Base-by-base conservation (phyloP, 169 alveolate genomes). In the Babesia divergens region DNA sequence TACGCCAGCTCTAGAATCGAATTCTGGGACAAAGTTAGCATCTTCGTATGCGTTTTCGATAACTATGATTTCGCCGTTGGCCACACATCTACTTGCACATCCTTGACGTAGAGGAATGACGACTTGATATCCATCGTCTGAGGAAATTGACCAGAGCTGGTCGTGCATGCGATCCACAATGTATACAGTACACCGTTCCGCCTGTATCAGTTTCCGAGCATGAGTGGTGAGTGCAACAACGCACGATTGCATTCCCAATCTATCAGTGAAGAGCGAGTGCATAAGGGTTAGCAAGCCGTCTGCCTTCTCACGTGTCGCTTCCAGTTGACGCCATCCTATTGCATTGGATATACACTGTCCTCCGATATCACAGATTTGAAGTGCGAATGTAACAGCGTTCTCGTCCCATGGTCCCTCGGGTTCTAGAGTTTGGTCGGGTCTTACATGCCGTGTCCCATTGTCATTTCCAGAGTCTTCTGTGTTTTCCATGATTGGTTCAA, bases 161-260 rank as follows among this genome's bases (percentile, higher is more conserved):
- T 79, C 67, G 35, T 66, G 83, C 14, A 58, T 13, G 47, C 54
- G 62, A 56, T 79, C 87, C 13, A 79, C 87, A 14, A 79, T 53
- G 51, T 79, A 79, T 13, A 79, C 87, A 5, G 87, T 66, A 54
- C 87, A 79, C n/a, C 76, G 40, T 51, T 79, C 87, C 7, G 87
- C 87, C 58, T 68, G 87, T 0, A 79, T 69, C 71, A 79, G 47
- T 44, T 79, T 79, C 43, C 58, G 28, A 2, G 87, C 87, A 18
- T 79, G 87, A 3, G 87, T 79, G 6, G 87, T 79, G 13, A 79
- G 77, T 16, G 87, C 87, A 11, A 79, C 82, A 0, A 79, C 82
- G 46, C 87, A 68, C 38, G 82, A 65, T 52, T 79, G 87, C 5
- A 79, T 79, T 7, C 87, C 87, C 52, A 79, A 50, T 46, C 68